Base-by-base conservation (phyloP, 306 rosid genomes). In the Gastrolobium villosum region DNA sequence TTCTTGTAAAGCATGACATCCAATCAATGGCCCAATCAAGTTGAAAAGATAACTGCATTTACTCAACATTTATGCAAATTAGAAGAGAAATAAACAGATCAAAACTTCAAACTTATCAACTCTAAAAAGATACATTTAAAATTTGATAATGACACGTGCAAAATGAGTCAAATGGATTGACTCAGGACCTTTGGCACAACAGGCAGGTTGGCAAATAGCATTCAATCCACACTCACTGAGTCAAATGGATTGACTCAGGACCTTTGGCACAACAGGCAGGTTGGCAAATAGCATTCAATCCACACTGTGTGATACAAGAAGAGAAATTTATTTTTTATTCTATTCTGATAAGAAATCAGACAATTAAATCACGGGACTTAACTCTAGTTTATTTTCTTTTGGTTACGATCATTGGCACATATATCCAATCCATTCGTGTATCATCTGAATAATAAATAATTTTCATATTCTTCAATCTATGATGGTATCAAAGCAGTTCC, bases 1-100 rank as follows among this genome's bases (percentile, higher is more conserved):
- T 63, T 92, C 96, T 89, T 83, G 92, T 84, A 92, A 87, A 81
- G 96, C 82, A 64, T 72, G 75, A 67, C 75, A 83, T 52, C 83
- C 86, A 73, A 94, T 74, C 82, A 88, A 87, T 76, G 90, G 93
- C 37, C 96, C 97, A 40, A 89, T 78, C 90, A 92, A 82, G 85
- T 94, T 94, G 82, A 94, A 86, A 84, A 94, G 85, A 81, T 92
- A 94, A 81, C 98, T 94, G 96, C 90, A 84, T 71, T 67, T 26
- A 15, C 14, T 60, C 74, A 82, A 41, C 52, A 50, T 72, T 77
- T 64, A 72, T 50, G 62, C 53, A 67, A 72, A 15, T 40, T 40
- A 34, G 10, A 79, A 43, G 44, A 63, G 26, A 75, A 70, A 56
- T 50, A 85, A 14, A 20, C n/a, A 57, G 34, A 74, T 41, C 30